Evolutionary conservation across 495 filamentous ascomycete species (phyloP).

Genomic region (Xylaria sp.): DNA sequence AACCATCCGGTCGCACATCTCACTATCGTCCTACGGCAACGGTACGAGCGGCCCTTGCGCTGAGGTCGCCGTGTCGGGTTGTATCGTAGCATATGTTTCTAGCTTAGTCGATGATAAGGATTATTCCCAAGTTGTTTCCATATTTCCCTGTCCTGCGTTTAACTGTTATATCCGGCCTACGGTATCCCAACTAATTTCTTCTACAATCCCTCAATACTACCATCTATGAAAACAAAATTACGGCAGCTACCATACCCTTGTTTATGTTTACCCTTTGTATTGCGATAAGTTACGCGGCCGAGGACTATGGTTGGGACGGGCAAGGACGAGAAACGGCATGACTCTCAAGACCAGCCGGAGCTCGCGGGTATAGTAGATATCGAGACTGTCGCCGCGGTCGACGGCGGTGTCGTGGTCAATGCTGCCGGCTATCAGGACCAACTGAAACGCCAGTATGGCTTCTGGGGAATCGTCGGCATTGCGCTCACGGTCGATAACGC

Average conservation of each 20-base stretch:
- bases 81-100: neutral
- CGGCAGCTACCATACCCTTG: neutral
- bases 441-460: slow-evolving; percentile 61
- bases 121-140: neutral
- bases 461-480: slow-evolving; percentile 58
- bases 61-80: neutral
- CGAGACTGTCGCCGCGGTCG: slow-evolving; percentile 45
- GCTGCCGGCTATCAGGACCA: slow-evolving; percentile 64
- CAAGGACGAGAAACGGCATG: slow-evolving; percentile 10
- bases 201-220: neutral
- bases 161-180: neutral
- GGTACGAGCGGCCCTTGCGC: slow-evolving; percentile 1
- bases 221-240: neutral
- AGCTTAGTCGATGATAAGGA: neutral
- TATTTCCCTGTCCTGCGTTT: neutral
- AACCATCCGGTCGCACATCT: neutral
- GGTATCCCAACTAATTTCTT: neutral
- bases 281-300: neutral
- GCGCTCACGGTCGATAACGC: slow-evolving; percentile 62
- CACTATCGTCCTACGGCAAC: neutral
- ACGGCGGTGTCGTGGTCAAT: slow-evolving; percentile 54
- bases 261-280: neutral
- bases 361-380: slow-evolving; percentile 33
- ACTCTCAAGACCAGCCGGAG: slow-evolving; percentile 26
- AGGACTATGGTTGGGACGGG: neutral